Evolutionary conservation across 495 filamentous ascomycete species (phyloP).

Genomic region (Sordaria brevicollis): DNA sequence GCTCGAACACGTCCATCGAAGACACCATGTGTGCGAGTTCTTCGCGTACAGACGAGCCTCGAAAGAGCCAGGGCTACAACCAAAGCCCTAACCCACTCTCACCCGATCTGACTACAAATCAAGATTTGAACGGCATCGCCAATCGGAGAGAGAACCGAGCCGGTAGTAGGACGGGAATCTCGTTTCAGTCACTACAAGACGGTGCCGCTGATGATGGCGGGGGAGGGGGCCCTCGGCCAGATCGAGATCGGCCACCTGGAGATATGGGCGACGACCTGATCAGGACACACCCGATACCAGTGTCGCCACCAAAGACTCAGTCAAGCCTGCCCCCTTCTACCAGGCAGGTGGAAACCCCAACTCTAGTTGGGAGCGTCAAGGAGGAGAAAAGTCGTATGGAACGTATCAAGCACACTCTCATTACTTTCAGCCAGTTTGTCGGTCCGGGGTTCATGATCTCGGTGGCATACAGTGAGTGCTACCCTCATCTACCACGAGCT

Average conservation of each 20-base stretch:
- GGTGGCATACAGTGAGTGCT: conserved; percentile 47
- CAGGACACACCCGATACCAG: neutral
- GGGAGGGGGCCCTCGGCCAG: neutral
- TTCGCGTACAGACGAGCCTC: conserved; percentile 42
- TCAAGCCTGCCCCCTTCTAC: neutral
- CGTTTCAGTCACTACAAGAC: neutral
- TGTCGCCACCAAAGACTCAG: neutral
- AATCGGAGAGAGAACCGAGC: conserved; percentile 30
- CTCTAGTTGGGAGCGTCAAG: neutral
- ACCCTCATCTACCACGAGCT: conserved; percentile 14
- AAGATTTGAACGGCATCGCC: conserved; percentile 48
- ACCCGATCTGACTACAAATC: conserved; percentile 45
- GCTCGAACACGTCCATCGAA: neutral
- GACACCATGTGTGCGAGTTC: conserved; percentile 44
- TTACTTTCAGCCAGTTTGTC: conserved; percentile 65
- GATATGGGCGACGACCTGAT: neutral
- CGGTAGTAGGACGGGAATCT: neutral
- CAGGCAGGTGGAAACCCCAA: neutral
- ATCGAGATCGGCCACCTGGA: neutral
- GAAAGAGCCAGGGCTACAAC: conserved; percentile 41
- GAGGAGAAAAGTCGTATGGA: conserved; percentile 1
- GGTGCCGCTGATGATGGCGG: neutral
- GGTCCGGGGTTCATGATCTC: conserved; percentile 81
- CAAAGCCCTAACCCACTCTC: conserved; percentile 46
- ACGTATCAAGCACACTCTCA: conserved; percentile 28